These are phyloP conservation scores for Penicillium fimorum DNA, from an alignment of 495 filamentous ascomycete genomes.

Conservation along the genomic window DNA sequence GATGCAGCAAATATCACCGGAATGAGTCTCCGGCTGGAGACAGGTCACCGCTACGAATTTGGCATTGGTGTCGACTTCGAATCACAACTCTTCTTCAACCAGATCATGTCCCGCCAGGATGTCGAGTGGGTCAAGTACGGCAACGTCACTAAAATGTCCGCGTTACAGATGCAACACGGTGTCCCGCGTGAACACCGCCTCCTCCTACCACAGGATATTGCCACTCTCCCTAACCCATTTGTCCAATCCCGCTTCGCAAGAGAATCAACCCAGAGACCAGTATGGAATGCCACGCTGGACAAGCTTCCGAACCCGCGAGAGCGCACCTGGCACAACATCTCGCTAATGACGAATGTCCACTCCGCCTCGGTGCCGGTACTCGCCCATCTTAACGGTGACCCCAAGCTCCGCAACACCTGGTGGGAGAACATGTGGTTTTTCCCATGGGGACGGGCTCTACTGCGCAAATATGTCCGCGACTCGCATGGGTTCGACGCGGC, in stretches of 20 bases:
- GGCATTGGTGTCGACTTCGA: conserved; percentile 59
- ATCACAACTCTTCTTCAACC: conserved; percentile 54
- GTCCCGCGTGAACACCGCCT: conserved; percentile 45
- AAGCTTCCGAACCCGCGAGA: conserved; percentile 35
- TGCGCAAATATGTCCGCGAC: conserved; percentile 50
- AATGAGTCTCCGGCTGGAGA: conserved; percentile 36
- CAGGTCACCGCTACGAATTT: conserved; percentile 52
- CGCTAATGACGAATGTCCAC: conserved; percentile 54
- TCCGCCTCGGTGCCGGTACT: conserved; percentile 49
- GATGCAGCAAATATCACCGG: conserved; percentile 50
- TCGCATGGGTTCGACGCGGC: conserved; percentile 43
- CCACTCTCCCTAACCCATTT: conserved; percentile 42
- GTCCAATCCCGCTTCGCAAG: conserved; percentile 33
- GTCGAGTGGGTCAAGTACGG: conserved; percentile 50
- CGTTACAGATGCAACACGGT: conserved; percentile 39
- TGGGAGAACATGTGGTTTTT: conserved; percentile 62
- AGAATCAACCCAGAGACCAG: conserved; percentile 35
- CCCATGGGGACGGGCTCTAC: conserved; percentile 49
- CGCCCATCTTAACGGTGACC: conserved; percentile 50
- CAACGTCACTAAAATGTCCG: conserved; percentile 42
- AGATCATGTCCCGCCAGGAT: conserved; percentile 41
- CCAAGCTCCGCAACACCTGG: conserved; percentile 39
- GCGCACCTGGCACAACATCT: conserved; percentile 48
- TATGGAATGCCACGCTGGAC: conserved; percentile 44
- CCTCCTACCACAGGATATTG: conserved; percentile 43